Base-by-base conservation (phyloP, 2,329 filamentous ascomycete species). In the Paracamarosporium sp. region DNA sequence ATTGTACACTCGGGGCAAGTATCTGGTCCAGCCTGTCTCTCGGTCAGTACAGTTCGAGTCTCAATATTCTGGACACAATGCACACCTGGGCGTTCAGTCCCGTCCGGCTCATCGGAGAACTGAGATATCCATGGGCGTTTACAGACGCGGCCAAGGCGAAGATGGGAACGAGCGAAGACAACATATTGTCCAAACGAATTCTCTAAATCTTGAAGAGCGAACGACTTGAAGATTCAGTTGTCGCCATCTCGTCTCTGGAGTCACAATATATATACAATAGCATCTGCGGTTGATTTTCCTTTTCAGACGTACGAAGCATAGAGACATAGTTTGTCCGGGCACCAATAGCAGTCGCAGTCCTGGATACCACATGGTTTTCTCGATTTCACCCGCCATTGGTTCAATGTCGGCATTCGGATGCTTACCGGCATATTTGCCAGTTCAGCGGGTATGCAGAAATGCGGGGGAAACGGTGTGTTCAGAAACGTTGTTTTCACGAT, bases 1-100 rank as follows among this genome's bases (percentile, higher is more conserved):
- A 74, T 74, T 1, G 71, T 72, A 54, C 72, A 74, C 50, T 74
- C 72, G 9, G 72, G 72, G 61, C 72, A 74, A 8, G 72, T 73
- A 40, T 73, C 72, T 25, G 61, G 60, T 40, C 70, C 71, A 53
- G 65, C 40, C 64, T 71, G 28, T 45, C 20, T 43, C 28, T 6
- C 22, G 17, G 27, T 52, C 13, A 45, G 17, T 24, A 17, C 9
- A 15, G 5, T 36, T 30, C 13, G 22, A 36, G n/a, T 24, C n/a
- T 13, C n/a, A 28, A 31, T 12, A n/a, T 27, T 28, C 30, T 8
- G 5, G 8, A 33, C 15, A 38, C 11, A 30, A n/a, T 12, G 45
- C 53, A 13, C 50, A 69, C 65, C 38, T 73, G 65, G 9, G 72
- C 72, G 53, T 74, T 74, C 25, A 74, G 57, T 8, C 70, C 70